Base-by-base conservation (phyloP, 2,329 filamentous ascomycete genomes). In the Lachnellula arida region DNA sequence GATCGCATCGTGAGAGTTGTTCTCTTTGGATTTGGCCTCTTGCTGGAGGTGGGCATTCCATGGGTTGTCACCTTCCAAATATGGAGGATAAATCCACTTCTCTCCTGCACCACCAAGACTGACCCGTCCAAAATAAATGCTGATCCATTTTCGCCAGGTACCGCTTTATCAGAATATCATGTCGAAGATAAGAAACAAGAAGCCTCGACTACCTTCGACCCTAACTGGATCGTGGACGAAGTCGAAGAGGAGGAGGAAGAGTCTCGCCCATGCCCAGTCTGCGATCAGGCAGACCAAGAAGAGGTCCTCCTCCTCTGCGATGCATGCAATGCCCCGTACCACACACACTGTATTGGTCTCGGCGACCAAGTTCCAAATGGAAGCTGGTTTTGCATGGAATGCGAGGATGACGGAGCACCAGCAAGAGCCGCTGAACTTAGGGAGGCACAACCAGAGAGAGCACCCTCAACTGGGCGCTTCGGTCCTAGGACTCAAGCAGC, bases 351-450 rank as follows among this genome's bases (percentile, higher is more conserved):
- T 72, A 84, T 96, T 59, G 92, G 89, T 35, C 80, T 96, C 49
- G 86, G 92, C 58, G 75, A 42, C 15, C 39, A 79, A 52, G 83
- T 96, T 54, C 91, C 92, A 22, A 75, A 80, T 32, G 89, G 88
- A 28, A 78, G 86, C 62, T 99, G 93, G 92, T 96, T 93, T 71
- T 99, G 94, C 75, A 86, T 94, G 72, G 85, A 88, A 65, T 99
- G 94, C 72, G 73, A 72, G 78, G 76, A 67, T 70, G 75, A 70
- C 67, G 73, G 55, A 59, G 79, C 61, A 9, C 59, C 63, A 53
- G 67, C 69, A 56, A 71, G 71, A 59, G 72, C 68, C 64, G 72
- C 67, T 60, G 75, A 70, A 57, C 64, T 42, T 60, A 64, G 55
- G 64, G 65, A 60, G 64, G 66, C 53, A 49, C 61, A 65, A 51